Conservation (phyloP, 1,284 basidiomycete genomes). For the Irpex rosettiformis region DNA sequence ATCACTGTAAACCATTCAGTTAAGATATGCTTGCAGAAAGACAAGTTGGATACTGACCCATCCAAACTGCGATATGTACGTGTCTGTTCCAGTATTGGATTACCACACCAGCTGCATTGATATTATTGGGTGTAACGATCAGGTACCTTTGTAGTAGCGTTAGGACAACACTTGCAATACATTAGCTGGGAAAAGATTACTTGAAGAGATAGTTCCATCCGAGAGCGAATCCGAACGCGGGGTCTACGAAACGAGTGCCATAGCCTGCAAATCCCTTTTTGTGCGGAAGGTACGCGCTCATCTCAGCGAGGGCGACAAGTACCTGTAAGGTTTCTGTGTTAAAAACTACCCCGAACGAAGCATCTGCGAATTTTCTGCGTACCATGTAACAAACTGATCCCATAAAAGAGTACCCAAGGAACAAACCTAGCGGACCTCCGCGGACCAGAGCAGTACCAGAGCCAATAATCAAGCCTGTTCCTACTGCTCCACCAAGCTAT, state of each 20-base stretch:
- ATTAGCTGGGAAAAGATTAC: conserved; percentile 10
- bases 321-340: conserved; percentile 17
- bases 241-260: conserved; percentile 45
- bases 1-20: conserved; percentile 35
- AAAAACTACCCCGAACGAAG: conserved; percentile 6
- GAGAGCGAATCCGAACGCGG: conserved; percentile 44
- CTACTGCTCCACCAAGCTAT: conserved; percentile 58
- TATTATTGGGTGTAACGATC: conserved; percentile 33
- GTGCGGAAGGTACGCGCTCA: conserved; percentile 36
- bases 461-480: conserved; percentile 78
- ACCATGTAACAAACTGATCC: conserved; percentile 54
- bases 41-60: conserved; percentile 37
- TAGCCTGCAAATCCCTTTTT: conserved; percentile 45
- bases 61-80: conserved; percentile 56
- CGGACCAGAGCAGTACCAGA: conserved; percentile 52
- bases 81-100: conserved; percentile 56
- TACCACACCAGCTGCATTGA: conserved; percentile 56
- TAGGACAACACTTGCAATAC: neutral
- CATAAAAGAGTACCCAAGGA: conserved; percentile 51
- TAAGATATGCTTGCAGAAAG: neutral
- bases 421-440: conserved; percentile 50
- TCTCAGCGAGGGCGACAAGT: conserved; percentile 39
- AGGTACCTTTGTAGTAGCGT: conserved; percentile 22
- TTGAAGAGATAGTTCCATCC: conserved; percentile 37
- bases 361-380: conserved; percentile 15